Evolutionary conservation across 495 filamentous ascomycete genomes (phyloP).

Genomic region (Daldinia grandis): DNA sequence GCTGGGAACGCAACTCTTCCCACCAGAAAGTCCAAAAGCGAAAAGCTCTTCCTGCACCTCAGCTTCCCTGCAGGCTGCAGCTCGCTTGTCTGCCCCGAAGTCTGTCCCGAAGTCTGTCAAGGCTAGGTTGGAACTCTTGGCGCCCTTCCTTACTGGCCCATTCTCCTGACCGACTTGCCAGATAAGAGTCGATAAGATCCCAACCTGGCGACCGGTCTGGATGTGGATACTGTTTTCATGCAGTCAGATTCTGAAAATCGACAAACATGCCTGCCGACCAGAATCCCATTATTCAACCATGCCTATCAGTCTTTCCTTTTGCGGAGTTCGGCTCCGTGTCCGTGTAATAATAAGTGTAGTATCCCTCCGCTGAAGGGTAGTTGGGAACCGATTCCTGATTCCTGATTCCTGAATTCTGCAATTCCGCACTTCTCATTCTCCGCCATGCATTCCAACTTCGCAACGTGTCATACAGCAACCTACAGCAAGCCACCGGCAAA

Average conservation of each 20-base stretch:
- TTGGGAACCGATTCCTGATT: constrained; percentile 14
- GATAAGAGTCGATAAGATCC: constrained; percentile 43
- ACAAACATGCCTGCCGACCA: constrained; percentile 38
- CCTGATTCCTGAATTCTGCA: constrained; percentile 31
- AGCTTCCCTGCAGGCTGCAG: constrained; percentile 39
- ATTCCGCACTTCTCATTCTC: constrained; percentile 39
- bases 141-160: constrained; percentile 22
- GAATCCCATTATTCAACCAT: constrained; percentile 37
- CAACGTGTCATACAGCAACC: constrained; percentile 44
- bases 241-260: constrained; percentile 41
- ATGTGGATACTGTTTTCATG: constrained; percentile 35
- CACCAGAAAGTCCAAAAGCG: constrained; percentile 21
- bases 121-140: constrained; percentile 32
- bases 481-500: constrained; percentile 43
- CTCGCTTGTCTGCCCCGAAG: constrained; percentile 42
- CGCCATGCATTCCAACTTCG: constrained; percentile 41
- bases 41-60: constrained; percentile 35
- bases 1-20: constrained; percentile 22
- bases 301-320: constrained; percentile 36
- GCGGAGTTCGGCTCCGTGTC: constrained; percentile 41
- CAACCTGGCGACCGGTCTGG: constrained; percentile 39
- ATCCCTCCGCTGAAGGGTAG: constrained; percentile 39
- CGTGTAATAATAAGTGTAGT: constrained; percentile 39
- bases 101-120: constrained; percentile 36
- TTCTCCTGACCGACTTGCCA: constrained; percentile 34